phyloP scores from a whole-genome alignment of 805 yeast genomes.

The Kodamaea kaohsiungensis region DNA sequence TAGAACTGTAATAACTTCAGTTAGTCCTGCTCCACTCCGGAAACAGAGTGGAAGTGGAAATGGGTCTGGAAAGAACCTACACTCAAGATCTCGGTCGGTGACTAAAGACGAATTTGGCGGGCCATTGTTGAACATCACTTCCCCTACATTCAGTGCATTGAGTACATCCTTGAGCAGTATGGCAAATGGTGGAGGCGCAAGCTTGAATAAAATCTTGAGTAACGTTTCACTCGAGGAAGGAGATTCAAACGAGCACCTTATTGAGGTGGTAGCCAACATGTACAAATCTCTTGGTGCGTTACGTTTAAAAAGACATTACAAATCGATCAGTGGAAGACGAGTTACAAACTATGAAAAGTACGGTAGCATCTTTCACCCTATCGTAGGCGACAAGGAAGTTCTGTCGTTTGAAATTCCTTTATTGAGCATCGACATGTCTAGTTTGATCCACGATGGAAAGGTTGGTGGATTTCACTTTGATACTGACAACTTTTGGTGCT shows the following conservation, averaged over 20 bases:
- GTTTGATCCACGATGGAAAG: conserved; percentile 36
- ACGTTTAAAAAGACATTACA: conserved; percentile 35
- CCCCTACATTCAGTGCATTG: conserved; percentile 4
- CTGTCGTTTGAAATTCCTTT: conserved; percentile 42
- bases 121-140: conserved; percentile 4
- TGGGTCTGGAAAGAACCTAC: conserved; percentile 1
- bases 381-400: conserved; percentile 36
- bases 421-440: conserved; percentile 32
- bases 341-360: conserved; percentile 11
- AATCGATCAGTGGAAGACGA: conserved; percentile 17
- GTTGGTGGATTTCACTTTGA: conserved; percentile 35
- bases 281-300: conserved; percentile 38
- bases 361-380: conserved; percentile 35
- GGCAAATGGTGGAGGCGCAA: conserved; percentile 7
- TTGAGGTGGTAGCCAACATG: conserved; percentile 30
- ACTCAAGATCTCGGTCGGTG: conserved; percentile 14
- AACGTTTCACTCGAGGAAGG: conserved; percentile 10
- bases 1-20: conserved; percentile 3
- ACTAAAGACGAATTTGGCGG: conserved; percentile 10
- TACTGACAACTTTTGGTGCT: conserved; percentile 34
- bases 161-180: conserved; percentile 4
- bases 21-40: conserved; percentile 11
- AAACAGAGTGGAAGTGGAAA: not conserved
- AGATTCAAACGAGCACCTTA: conserved; percentile 16
- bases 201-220: conserved; percentile 10